Base-by-base conservation (phyloP, 257 asterid genomes). In the Petunia secreta region DNA sequence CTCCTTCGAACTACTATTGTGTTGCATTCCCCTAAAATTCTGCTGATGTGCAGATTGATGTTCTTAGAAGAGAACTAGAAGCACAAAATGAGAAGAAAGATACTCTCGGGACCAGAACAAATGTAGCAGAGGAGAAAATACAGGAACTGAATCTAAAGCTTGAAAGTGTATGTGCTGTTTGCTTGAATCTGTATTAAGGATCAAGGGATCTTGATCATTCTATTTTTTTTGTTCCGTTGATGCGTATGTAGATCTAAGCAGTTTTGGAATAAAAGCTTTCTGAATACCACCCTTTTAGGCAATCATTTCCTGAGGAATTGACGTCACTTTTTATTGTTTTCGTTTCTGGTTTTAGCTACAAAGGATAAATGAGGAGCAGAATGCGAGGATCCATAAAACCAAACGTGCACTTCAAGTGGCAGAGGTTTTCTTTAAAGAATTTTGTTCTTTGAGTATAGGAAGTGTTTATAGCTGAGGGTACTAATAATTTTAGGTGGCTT, bases 331-430 rank as follows among this genome's bases (percentile, higher is more conserved):
- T 41, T 75, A 9, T 58, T 77, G 36, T 79, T 16, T 39, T 40
- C 5, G 59, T 57, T 9, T 79, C 25, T 37, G 5, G 15, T 16
- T 39, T 71, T 83, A 89, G 91, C 90, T 89, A 59, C 87, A 57
- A 62, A 75, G 75, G 79, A 86, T 85, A 57, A 86, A 73, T 66
- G 87, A 86, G 34, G 90, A 76, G 60, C 92, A 89, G 58, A 84
- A 83, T 79, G 87, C 84, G 7, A 79, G 71, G 80, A 87, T 89
- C 65, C 83, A 16, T 69, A 84, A 86, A 36, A 76, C 87, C 60
- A 88, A 82, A 75, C 86, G 60, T 41, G 87, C 90, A 63, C 87
- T 89, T 41, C 82, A 78, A 87, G 85, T 80, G 58, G 90, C 90
- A 11, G 91, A 89, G 92, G 92, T 87, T 63, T 43, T 52, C 59